Conservation (phyloP, 2,329 filamentous ascomycete genomes). For the Claviceps sp. region DNA sequence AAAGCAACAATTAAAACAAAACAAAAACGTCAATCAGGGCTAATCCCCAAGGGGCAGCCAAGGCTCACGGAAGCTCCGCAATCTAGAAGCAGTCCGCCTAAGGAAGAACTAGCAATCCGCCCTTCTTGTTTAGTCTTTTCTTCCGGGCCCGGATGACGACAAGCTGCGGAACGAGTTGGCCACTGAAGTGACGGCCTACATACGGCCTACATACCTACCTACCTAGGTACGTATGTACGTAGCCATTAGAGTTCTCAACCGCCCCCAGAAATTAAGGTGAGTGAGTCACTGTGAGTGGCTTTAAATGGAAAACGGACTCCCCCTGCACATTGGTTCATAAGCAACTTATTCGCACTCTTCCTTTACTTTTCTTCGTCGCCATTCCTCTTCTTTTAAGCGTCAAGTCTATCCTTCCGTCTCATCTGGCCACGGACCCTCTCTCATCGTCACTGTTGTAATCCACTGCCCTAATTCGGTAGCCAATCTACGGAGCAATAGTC, state of each 20-base stretch:
- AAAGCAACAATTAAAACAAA: neutral
- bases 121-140: neutral
- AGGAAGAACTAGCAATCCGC: neutral
- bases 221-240: too few relatives aligned
- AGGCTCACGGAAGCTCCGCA: slow-evolving; percentile 5
- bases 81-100: neutral
- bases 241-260: neutral
- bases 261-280: neutral
- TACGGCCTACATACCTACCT: too few relatives aligned
- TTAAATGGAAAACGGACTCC: neutral
- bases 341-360: neutral
- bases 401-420: too few relatives aligned
- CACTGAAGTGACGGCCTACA: too few relatives aligned
- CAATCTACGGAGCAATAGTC: neutral
- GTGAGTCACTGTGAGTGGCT: neutral
- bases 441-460: neutral
- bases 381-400: neutral
- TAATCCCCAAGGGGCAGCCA: slow-evolving; percentile 10
- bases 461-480: neutral
- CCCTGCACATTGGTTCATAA: neutral
- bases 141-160: neutral
- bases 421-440: neutral
- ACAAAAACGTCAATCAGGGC: neutral
- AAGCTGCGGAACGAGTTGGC: neutral
- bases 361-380: neutral